A percentile compares a stretch with the other conserved stretches of the same genome.
phyloP scores from a whole-genome alignment of 306 rosid species.

The Betula pendula region DNA sequence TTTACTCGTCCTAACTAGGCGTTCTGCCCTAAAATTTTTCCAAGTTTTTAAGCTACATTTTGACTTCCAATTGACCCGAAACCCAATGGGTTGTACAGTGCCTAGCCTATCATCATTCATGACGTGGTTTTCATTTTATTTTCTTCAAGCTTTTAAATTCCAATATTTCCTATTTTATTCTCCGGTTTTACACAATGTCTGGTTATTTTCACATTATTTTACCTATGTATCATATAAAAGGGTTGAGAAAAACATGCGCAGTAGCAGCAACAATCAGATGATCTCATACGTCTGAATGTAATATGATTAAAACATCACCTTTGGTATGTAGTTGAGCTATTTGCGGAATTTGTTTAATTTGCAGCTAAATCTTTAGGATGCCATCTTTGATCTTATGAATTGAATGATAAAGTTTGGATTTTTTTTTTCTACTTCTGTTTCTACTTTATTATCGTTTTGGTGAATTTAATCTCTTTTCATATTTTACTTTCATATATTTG shows the following conservation, averaged over 20 bases:
- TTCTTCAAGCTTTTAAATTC: too few species aligned
- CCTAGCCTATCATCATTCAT: too few species aligned
- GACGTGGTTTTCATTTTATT: too few species aligned
- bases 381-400: neutral
- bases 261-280: slow-evolving; percentile 5
- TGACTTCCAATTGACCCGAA: too few species aligned
- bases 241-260: neutral
- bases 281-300: slow-evolving; percentile 21
- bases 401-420: neutral
- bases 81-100: too few species aligned
- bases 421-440: neutral
- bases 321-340: slow-evolving; percentile 23
- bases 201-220: slow-evolving; percentile 23
- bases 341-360: slow-evolving; percentile 15
- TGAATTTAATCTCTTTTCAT: neutral
- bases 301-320: slow-evolving; percentile 6
- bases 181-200: slow-evolving; percentile 45
- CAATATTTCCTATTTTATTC: neutral
- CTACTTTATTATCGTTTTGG: neutral
- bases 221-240: neutral
- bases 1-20: too few species aligned
- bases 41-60: too few species aligned
- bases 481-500: neutral
- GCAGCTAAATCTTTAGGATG: neutral
- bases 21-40: too few species aligned